Conservation (phyloP, 768 basidiomycete genomes). For the Phanerochaete sordida region DNA sequence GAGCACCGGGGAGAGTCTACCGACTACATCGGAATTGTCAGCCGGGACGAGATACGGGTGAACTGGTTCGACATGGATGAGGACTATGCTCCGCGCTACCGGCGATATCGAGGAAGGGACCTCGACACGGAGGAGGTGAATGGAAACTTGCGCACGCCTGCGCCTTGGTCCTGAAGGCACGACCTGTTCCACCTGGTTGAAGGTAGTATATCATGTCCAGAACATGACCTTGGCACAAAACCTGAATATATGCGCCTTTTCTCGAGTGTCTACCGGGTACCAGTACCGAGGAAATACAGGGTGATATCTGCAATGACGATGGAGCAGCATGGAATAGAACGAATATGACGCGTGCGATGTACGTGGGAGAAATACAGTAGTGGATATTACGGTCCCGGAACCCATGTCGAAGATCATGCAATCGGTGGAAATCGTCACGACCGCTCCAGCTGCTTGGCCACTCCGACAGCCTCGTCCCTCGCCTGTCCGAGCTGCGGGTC, state of each 20-base stretch:
- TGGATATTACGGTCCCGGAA: not conserved
- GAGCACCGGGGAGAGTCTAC: not conserved
- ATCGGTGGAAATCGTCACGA: conserved; percentile 7
- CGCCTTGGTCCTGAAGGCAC: not conserved
- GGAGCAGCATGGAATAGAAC: not conserved
- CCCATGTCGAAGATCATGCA: not conserved
- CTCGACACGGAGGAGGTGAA: not conserved
- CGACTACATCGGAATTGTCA: not conserved
- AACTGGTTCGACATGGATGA: conserved; percentile 1
- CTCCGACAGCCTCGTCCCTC: conserved; percentile 31
- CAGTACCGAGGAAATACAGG: too few relatives aligned
- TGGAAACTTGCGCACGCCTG: not conserved
- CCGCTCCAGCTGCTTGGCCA: conserved; percentile 28
- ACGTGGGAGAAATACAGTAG: not conserved
- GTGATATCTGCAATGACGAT: not conserved
- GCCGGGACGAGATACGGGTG: not conserved
- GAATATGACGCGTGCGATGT: not conserved
- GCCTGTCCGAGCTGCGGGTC: conserved; percentile 33
- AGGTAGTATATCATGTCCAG: too few relatives aligned
- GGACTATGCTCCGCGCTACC: not conserved
- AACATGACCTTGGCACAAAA: too few relatives aligned
- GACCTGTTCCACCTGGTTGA: too few relatives aligned
- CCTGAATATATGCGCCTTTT: too few relatives aligned
- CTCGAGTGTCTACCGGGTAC: too few relatives aligned
- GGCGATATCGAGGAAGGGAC: not conserved